These are phyloP conservation scores for Dispira simplex DNA, from an alignment of 192 early-diverging fungal genomes.

Conservation along the genomic window DNA sequence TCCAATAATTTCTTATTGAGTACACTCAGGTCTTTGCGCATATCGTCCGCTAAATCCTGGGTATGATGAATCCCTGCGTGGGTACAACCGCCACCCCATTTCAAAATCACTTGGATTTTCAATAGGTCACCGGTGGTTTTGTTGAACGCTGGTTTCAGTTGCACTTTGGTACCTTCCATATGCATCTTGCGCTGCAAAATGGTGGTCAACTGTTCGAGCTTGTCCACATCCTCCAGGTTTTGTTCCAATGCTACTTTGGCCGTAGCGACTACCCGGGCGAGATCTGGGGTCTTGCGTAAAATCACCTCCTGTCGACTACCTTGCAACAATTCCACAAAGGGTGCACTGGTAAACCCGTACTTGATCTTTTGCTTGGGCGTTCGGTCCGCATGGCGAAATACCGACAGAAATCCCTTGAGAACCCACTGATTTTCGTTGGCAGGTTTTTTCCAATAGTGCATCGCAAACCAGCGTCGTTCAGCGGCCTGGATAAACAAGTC, in stretches of 20 bases:
- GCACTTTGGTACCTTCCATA: conserved; percentile 83
- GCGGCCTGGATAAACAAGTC: conserved; percentile 61
- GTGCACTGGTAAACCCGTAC: conserved; percentile 53
- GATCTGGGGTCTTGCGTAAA: conserved; percentile 45
- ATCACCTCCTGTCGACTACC: conserved; percentile 61
- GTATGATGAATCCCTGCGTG: conserved; percentile 85
- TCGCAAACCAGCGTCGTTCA: conserved; percentile 34
- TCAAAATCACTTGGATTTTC: conserved; percentile 82
- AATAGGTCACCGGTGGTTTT: conserved; percentile 34
- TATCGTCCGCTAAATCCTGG: conserved; percentile 78
- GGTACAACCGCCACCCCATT: conserved; percentile 96
- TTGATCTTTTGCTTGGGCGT: conserved; percentile 98
- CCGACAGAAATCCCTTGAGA: conserved; percentile 83
- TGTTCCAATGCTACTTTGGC: conserved; percentile 35
- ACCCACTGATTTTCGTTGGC: conserved; percentile 75
- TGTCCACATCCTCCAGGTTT: conserved; percentile 34
- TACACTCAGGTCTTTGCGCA: conserved; percentile 80
- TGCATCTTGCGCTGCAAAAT: conserved; percentile 68
- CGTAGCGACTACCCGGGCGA: conserved; percentile 47
- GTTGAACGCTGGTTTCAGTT: conserved; percentile 63
- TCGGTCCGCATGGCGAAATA: conserved; percentile 88
- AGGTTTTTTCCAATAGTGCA: conserved; percentile 32
- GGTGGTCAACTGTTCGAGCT: conserved; percentile 45
- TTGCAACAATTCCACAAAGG: conserved; percentile 55
- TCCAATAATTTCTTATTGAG: conserved; percentile 77